A percentile compares a stretch with the other conserved stretches of the same genome.
Evolutionary conservation across 2,329 filamentous ascomycete species (phyloP).

Genomic region (Neonectria neomacrospora): DNA sequence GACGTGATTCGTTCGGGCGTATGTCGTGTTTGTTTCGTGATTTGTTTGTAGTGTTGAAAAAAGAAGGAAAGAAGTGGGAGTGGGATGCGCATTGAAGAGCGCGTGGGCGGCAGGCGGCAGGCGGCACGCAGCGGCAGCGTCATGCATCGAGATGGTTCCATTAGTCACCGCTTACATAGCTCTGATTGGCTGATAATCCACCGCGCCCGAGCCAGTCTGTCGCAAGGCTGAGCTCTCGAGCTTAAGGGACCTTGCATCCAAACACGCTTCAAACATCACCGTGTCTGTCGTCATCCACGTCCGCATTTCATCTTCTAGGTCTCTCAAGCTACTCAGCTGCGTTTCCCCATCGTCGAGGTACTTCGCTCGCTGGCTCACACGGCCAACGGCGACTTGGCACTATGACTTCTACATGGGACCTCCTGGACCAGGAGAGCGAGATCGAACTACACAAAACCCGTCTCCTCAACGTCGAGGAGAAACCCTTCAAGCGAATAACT

Average conservation of each 20-base stretch:
- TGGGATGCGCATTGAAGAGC: conserved; percentile 8
- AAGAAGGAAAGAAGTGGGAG: conserved; percentile 3
- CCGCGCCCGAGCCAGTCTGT: conserved; percentile 17
- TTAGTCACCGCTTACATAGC: conserved; percentile 37
- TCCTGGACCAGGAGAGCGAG: conserved; percentile 80
- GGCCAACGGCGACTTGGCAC: conserved; percentile 5
- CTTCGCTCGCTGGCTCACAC: neutral
- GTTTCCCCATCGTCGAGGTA: neutral
- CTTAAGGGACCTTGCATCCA: conserved; percentile 8
- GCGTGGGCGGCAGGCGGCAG: conserved; percentile 6
- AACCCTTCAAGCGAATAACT: conserved; percentile 88
- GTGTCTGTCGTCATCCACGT: conserved; percentile 2
- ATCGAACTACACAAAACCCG: conserved; percentile 88
- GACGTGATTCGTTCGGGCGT: neutral
- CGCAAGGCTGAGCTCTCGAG: conserved; percentile 39
- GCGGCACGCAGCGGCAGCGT: conserved; percentile 16
- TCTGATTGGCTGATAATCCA: conserved; percentile 34
- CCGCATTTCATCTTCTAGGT: neutral
- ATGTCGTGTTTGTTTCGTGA: neutral
- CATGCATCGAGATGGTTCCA: conserved; percentile 30
- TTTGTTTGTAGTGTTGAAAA: conserved; percentile 2
- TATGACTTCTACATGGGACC: conserved; percentile 65
- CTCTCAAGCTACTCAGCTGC: neutral
- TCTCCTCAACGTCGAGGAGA: conserved; percentile 90
- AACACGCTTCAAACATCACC: neutral